Base-by-base conservation (phyloP, 345 rosid genomes). In the Salix viminalis region DNA sequence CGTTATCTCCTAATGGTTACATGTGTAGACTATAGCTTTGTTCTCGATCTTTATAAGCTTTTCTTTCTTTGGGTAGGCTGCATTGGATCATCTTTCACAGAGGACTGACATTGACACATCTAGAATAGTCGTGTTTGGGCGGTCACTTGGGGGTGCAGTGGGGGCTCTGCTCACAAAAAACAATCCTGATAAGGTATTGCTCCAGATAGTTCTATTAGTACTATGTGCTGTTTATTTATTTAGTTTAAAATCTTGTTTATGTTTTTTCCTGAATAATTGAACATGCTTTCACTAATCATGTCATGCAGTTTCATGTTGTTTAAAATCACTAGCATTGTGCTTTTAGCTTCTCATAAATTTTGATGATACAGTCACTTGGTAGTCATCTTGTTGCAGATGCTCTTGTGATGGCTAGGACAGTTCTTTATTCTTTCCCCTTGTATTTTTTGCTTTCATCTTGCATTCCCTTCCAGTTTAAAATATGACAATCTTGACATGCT, bases 101-200 rank as follows among this genome's bases (percentile, higher is more conserved):
- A 87, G 98, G 87, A 87, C 88, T 77, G 99, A 96, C 82, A 90
- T 94, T 85, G 99, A 94, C 84, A 87, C 95, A 44, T 89, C 96
- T 75, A 86, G 98, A 78, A 91, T 96, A 82, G 79, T 94, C 48
- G 97, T 96, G 2, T 96, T 96, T 80, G 99, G 99, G 82, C 91
- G 99, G 82, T 96, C 99, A 70, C 97, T 96, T 44, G 99, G 99
- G 37, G 99, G 99, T 83, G 99, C 99, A 44, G 99, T 96, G 65
- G 99, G 99, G 79, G 76, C 99, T 77, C 86, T 89, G 76, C 92
- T 96, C 71, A 82, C 95, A 62, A 92, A 87, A 88, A 96, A 90
- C 85, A 96, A 94, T 79, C 99, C 96, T 26, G 90, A 90, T 58
- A 93, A 92, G 98, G 99, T 96, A 85, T 71, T 46, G 13, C 19